Percentiles rank a stretch among this genome's conserved stretches.
Evolutionary conservation across 1,284 basidiomycete genomes (phyloP).

Genomic region (Melanopsichium pennsylvanicum): DNA sequence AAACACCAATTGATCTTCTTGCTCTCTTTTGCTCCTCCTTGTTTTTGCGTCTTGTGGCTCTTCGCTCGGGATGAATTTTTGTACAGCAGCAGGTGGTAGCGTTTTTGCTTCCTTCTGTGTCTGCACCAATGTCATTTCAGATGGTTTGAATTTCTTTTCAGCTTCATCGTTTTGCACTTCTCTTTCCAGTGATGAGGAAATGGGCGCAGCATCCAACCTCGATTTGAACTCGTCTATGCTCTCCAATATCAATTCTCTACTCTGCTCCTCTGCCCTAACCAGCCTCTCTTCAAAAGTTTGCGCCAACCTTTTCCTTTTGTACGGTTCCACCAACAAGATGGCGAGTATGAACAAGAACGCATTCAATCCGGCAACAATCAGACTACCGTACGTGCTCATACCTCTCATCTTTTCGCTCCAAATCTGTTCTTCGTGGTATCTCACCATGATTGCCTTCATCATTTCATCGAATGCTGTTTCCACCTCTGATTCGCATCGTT

Average conservation of each 20-base stretch:
- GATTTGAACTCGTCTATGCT: slow-evolving; percentile 41
- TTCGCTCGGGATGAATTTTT: too few species aligned
- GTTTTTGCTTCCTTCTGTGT: too few species aligned
- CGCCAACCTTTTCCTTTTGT: slow-evolving; percentile 61
- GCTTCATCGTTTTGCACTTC: too few species aligned
- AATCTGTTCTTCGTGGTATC: slow-evolving; percentile 64
- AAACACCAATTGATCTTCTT: slow-evolving; percentile 32
- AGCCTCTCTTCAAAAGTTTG: slow-evolving; percentile 59
- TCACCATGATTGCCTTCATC: slow-evolving; percentile 55
- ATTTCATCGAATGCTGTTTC: slow-evolving; percentile 57
- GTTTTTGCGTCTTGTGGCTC: too few species aligned
- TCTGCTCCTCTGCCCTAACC: slow-evolving; percentile 48
- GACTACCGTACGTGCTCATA: slow-evolving; percentile 54
- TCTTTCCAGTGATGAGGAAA: too few species aligned
- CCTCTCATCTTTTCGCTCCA: slow-evolving; percentile 61
- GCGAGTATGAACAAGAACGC: slow-evolving; percentile 60
- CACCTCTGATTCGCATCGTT: slow-evolving; percentile 46
- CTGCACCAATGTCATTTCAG: too few species aligned
- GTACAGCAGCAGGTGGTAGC: too few species aligned
- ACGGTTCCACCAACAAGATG: slow-evolving; percentile 63
- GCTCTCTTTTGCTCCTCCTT: background rate
- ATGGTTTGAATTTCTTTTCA: too few species aligned
- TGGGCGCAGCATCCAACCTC: slow-evolving; percentile 10
- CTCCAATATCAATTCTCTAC: slow-evolving; percentile 29
- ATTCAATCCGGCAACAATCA: slow-evolving; percentile 57